Percentiles rank a stretch among this genome's conserved stretches.
phyloP scores from a whole-genome alignment of 768 basidiomycete species.

The Porpolomopsis calyptriformis region DNA sequence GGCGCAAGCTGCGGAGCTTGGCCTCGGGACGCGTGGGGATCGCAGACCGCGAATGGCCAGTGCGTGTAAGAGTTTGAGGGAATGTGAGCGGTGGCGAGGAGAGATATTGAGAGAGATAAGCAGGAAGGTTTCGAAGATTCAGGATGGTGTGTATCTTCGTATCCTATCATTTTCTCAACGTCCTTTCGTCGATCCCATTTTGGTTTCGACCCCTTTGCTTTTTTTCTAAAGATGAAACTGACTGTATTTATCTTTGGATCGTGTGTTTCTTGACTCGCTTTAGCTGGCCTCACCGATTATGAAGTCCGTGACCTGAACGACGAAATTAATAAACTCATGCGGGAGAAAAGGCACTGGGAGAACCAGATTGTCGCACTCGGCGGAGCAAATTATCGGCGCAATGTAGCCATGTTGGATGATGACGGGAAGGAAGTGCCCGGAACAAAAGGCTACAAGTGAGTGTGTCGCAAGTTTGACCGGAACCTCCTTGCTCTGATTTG shows the following conservation, averaged over 20 bases:
- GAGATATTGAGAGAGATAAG: conserved; percentile 93
- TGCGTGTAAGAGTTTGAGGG: conserved; percentile 80
- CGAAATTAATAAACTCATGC: conserved; percentile 90
- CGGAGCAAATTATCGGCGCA: conserved; percentile 91
- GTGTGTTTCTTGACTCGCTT: not conserved
- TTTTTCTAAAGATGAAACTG: not conserved
- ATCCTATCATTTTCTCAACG: not conserved
- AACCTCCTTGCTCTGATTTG: too few relatives aligned
- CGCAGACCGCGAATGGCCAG: conserved; percentile 89
- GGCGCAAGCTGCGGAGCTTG: conserved; percentile 91
- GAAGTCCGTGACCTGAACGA: conserved; percentile 95
- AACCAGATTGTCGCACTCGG: conserved; percentile 94
- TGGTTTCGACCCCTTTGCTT: not conserved
- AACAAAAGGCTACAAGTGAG: conserved; percentile 94
- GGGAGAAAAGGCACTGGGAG: conserved; percentile 97
- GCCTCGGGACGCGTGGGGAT: conserved; percentile 75
- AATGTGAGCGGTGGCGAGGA: conserved; percentile 93
- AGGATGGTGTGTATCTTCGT: conserved; percentile 64
- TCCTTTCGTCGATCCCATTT: not conserved
- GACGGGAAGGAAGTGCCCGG: conserved; percentile 95
- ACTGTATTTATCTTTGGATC: too few relatives aligned
- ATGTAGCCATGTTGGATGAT: conserved; percentile 88
- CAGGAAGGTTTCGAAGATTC: conserved; percentile 95
- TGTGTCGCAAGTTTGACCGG: too few relatives aligned
- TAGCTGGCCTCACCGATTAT: conserved; percentile 90